phyloP scores from a whole-genome alignment of 768 basidiomycete genomes.

The Mycena rosella region DNA sequence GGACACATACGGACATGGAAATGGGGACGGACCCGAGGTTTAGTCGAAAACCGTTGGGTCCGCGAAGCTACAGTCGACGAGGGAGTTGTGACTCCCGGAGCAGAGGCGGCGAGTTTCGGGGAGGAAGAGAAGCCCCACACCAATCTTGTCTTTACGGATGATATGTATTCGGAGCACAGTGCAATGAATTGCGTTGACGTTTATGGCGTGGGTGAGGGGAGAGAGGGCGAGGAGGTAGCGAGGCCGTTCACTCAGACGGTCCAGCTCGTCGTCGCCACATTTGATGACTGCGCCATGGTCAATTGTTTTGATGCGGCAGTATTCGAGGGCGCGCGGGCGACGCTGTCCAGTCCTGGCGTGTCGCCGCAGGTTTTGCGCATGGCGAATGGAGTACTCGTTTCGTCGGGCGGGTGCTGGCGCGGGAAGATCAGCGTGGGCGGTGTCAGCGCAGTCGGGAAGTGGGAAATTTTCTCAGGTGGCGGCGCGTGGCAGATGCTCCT shows the following conservation, averaged over 20 bases:
- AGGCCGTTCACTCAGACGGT: constrained; percentile 4
- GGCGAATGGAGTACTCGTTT: constrained; percentile 46
- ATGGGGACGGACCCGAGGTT: constrained; percentile 23
- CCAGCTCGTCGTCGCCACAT: constrained; percentile 7
- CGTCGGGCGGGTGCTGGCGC: constrained; percentile 37
- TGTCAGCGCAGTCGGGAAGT: constrained; percentile 5
- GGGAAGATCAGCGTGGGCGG: constrained; percentile 36
- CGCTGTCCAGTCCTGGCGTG: constrained; percentile 1
- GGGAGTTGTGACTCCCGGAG: constrained; percentile 5
- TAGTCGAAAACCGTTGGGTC: constrained; percentile 21
- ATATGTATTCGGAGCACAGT: constrained; percentile 13
- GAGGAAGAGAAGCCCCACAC: constrained; percentile 17
- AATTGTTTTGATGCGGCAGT: constrained; percentile 2
- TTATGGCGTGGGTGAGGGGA: constrained; percentile 12
- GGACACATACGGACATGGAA: constrained; percentile 9
- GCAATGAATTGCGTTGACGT: constrained; percentile 11
- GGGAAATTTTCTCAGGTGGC: constrained; percentile 40
- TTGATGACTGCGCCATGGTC: constrained; percentile 28
- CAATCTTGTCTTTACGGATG: constrained; percentile 6
- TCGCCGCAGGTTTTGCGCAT: constrained; percentile 39
- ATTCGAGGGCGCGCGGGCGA: not conserved
- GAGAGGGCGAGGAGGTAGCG: not conserved
- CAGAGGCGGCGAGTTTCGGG: constrained; percentile 12
- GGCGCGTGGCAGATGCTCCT: constrained; percentile 35
- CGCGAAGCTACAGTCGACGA: constrained; percentile 3